Conservation (phyloP, 2,329 filamentous ascomycete species). For the Aspergillus glaucus region DNA sequence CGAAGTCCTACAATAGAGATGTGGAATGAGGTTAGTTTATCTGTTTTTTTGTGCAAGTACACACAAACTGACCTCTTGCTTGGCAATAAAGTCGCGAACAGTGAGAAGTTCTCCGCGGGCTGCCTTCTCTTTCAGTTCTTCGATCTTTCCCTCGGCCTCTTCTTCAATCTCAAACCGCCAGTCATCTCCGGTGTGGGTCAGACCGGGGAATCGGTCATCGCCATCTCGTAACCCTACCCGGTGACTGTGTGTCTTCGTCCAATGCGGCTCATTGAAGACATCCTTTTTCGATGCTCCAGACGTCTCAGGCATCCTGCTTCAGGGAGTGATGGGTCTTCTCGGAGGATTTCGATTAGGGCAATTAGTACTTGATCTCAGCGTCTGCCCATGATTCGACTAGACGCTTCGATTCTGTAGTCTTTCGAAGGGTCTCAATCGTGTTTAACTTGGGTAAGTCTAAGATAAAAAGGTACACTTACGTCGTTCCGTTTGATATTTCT, state of each 20-base stretch:
- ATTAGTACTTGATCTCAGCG: neutral
- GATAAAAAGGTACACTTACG: neutral
- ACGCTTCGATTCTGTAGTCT: neutral
- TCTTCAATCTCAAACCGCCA: constrained; percentile 17
- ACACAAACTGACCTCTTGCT: constrained; percentile 17
- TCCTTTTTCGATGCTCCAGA: constrained; percentile 36
- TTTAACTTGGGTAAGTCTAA: neutral
- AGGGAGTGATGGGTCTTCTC: neutral
- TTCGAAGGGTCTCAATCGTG: neutral
- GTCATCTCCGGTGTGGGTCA: constrained; percentile 30
- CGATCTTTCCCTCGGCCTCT: constrained; percentile 19
- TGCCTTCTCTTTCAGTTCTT: constrained; percentile 17
- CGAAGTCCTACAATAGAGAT: constrained; percentile 31
- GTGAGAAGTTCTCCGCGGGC: constrained; percentile 20
- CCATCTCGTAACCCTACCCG: constrained; percentile 36
- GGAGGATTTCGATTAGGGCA: neutral
- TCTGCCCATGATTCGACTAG: neutral
- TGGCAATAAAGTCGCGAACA: constrained; percentile 20
- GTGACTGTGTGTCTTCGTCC: constrained; percentile 34
- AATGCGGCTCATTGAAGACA: constrained; percentile 40
- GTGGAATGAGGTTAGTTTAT: neutral
- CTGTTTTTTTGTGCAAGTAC: neutral
- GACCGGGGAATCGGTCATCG: constrained; percentile 32
- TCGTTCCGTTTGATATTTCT: neutral
- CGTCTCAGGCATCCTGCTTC: constrained; percentile 16